Evolutionary conservation across 768 basidiomycete genomes (phyloP), one percentile per base, ranked within the genome.

Genomic region (Mycena capillaripes): DNA sequence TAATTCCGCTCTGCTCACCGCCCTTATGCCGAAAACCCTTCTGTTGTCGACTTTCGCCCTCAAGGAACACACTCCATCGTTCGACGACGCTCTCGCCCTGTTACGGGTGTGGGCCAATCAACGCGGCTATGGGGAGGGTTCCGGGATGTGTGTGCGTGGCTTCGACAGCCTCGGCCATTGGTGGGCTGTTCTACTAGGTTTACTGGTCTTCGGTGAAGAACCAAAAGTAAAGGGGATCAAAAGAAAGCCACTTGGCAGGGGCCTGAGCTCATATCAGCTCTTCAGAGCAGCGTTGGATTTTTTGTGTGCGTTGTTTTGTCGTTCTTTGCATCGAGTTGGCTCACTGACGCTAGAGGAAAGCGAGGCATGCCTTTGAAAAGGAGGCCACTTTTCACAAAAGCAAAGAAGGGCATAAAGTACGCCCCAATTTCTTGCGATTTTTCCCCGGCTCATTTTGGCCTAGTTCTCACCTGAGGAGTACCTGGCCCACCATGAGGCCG

Each of bases 101-200:
- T 88, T 98, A 19, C 89, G 95, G 12, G 88, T 97, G 19, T 99
- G 98, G 98, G 95, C 95, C 1, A 91, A 92, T 59, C 93, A 97
- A 76, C 87, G 97, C 48, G 96, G 96, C 0, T 96, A 92, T 74
- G 87, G 90, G 3, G 86, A 87, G 71, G 90, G 92, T 14, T 80
- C 82, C 4, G 81, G 85, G 48, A 77, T 89, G 71, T 92, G 90
- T 75, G 84, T 94, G 4, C 84, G 87, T 19, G 95, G 95, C 19
- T 97, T 92, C 77, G 93, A 91, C 76, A 87, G 87, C 9, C 84
- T 86, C 27, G 94, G 94, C 0, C 78, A 85, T 5, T 93, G 87
- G 88, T 96, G 95, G 95, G 82, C 83, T 53, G 88, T 87, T 0
- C 73, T 96, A 1, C 79, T 96, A 29, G 89, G 86, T 34, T 74